phyloP scores from a whole-genome alignment of 2,329 filamentous ascomycete species.

The Ceratocystis alfenasii region DNA sequence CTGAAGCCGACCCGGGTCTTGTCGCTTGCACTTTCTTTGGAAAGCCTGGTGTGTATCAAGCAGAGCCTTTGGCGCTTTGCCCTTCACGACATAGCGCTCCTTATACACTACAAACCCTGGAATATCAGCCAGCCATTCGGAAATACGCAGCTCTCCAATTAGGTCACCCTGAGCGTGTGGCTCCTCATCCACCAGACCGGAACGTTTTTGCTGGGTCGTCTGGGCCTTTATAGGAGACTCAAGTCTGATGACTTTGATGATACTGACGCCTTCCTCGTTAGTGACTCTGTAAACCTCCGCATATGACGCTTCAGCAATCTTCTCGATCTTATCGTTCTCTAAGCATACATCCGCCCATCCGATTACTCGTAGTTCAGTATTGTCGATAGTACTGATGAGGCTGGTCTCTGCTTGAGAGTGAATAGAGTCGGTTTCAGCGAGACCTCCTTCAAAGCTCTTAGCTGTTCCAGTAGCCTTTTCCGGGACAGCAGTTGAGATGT shows the following conservation, averaged over 20 bases:
- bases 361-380: conserved; percentile 33
- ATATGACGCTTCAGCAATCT: conserved; percentile 56
- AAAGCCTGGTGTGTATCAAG: conserved; percentile 50
- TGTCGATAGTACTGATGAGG: conserved; percentile 19
- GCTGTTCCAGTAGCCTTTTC: neutral
- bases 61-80: conserved; percentile 41
- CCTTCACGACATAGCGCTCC: conserved; percentile 48
- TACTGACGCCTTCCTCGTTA: conserved; percentile 48
- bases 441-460: neutral
- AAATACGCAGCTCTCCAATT: conserved; percentile 48
- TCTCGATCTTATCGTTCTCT: conserved; percentile 41
- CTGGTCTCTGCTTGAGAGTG: conserved; percentile 4
- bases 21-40: conserved; percentile 41
- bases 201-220: conserved; percentile 43
- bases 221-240: conserved; percentile 46
- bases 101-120: conserved; percentile 56
- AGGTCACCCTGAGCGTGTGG: conserved; percentile 44
- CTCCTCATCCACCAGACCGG: conserved; percentile 47
- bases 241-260: conserved; percentile 53
- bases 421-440: neutral
- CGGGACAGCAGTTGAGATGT: neutral
- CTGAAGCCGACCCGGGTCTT: conserved; percentile 45
- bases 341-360: conserved; percentile 49
- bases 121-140: conserved; percentile 51
- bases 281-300: conserved; percentile 54